Conservation (phyloP, 768 basidiomycete species). For the Pholiota conissans region DNA sequence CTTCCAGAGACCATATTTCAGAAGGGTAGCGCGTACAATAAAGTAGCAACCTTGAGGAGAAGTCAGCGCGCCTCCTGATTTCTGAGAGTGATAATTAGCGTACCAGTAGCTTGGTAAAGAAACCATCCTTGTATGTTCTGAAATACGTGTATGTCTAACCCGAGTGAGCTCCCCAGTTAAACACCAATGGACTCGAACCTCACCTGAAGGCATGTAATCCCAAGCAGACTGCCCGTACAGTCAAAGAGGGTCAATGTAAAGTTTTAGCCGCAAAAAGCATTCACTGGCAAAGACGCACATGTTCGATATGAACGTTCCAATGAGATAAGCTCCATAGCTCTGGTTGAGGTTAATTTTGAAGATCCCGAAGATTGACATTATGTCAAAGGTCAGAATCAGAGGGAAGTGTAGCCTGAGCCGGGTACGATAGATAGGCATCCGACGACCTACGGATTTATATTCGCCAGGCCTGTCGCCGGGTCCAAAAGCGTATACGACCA, state of each 20-base stretch:
- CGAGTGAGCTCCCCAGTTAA: background rate
- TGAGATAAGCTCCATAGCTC: constrained; percentile 5
- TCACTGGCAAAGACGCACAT: background rate
- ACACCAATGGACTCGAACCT: background rate
- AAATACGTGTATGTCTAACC: constrained; percentile 9
- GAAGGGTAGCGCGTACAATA: background rate
- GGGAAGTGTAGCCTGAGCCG: background rate
- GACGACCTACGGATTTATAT: no score
- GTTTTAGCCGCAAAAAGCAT: no score
- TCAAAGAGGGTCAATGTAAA: background rate
- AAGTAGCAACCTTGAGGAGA: background rate
- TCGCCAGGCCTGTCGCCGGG: no score
- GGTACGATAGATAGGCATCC: no score
- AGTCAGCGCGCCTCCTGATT: background rate
- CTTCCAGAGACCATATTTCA: background rate
- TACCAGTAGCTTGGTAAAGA: background rate
- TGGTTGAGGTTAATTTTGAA: background rate
- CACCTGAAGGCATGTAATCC: constrained; percentile 12
- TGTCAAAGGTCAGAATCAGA: background rate
- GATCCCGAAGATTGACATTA: background rate
- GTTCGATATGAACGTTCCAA: constrained; percentile 11
- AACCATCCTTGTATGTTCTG: constrained; percentile 9
- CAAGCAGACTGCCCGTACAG: constrained; percentile 4
- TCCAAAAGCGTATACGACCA: no score
- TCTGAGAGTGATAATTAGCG: background rate